Base-by-base conservation (phyloP, 495 filamentous ascomycete genomes). In the Aspergillus ellipticus region DNA sequence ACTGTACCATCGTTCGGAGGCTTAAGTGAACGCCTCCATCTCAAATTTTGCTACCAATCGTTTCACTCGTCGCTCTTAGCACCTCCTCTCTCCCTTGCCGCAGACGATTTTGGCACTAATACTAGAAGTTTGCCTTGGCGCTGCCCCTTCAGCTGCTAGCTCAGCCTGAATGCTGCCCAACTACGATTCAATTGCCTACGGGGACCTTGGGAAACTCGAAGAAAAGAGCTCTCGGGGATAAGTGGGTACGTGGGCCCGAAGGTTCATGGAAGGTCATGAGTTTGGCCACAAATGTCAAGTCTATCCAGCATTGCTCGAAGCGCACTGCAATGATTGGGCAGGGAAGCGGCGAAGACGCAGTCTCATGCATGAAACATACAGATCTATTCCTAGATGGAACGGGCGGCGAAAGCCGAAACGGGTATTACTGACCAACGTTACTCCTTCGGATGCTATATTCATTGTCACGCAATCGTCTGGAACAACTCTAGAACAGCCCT, bases 381-480 rank as follows among this genome's bases (percentile, higher is more conserved):
- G 45, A 53, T 43, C 56, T 53, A 28, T 43, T 31, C 39, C 33
- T 17, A 51, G 20, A 56, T 41, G 5, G 41, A 46, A 24, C 33
- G 39, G 24, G 33, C 51, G 28, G 37, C 21, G 43, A 6, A 10
- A 43, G 43, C 13, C n/a, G 45, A 51, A 29, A 31, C 28, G 17
- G 46, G 35, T 15, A 11, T 26, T 17, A 35, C 17, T 20, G 49
- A 29, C 43, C 20, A 42, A 49, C 21, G 42, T 24, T 28, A 42
- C 48, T 53, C 46, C 33, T 53, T 24, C 9, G 45, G 17, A 56
- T 60, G 51, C 7, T 47, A 57, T 42, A 33, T 53, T 52, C 33
- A 26, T 51, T 61, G 59, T 55, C 41, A 61, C 55, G 46, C 15
- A 42, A 45, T 49, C 48, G 20, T 48, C 22, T 54, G 26, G 42